Conservation (phyloP, 495 filamentous ascomycete species). For the Aspergillus avenaceus region DNA sequence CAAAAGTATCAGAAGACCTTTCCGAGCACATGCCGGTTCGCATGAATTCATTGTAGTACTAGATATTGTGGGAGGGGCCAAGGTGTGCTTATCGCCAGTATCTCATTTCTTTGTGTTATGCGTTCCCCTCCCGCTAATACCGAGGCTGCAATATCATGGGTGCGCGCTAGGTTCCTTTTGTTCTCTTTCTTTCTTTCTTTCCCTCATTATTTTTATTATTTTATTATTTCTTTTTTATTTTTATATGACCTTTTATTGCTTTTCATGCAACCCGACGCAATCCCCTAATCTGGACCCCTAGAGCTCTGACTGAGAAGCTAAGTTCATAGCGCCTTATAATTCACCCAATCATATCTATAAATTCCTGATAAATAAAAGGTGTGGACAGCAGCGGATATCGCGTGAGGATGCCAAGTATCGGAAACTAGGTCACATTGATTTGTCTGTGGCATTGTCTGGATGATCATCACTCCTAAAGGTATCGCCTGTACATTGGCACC, state of each 20-base stretch:
- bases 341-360: slow-evolving; percentile 1
- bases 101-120: slow-evolving; percentile 4
- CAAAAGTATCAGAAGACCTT: slow-evolving; percentile 13
- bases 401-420: slow-evolving; percentile 14
- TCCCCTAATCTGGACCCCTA: not conserved
- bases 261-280: slow-evolving; percentile 1
- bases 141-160: not conserved
- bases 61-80: not conserved
- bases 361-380: not conserved
- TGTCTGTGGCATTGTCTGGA: slow-evolving; percentile 6
- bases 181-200: no score
- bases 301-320: slow-evolving; percentile 11
- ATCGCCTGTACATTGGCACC: slow-evolving; percentile 8
- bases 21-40: slow-evolving; percentile 6
- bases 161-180: not conserved
- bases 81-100: slow-evolving; percentile 10
- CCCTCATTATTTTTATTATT: no score
- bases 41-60: slow-evolving; percentile 5
- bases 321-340: not conserved
- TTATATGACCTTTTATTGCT: no score
- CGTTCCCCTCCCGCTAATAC: slow-evolving; percentile 1
- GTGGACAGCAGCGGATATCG: slow-evolving; percentile 9
- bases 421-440: slow-evolving; percentile 11
- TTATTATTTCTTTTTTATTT: no score
- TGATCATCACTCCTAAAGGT: slow-evolving; percentile 4